Evolutionary conservation across 371 early-diverging fungal species (phyloP), one percentile per base, ranked within the genome.

Genomic region (Mortierella sp.): DNA sequence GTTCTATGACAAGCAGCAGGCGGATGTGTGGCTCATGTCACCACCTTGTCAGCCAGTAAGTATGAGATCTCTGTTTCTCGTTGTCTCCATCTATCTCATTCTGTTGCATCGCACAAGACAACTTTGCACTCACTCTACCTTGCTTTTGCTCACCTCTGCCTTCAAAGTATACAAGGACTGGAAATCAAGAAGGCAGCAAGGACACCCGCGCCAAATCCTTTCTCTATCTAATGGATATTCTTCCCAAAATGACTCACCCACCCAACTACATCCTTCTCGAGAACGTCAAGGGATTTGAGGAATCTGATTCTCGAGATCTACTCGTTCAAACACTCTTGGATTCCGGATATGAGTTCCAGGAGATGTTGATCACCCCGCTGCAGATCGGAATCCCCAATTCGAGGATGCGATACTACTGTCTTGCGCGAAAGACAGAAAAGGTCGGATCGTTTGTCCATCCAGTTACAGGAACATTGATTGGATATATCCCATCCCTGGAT

Each of bases 231-330:
- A 80, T 95, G 64, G 42, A 69, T 10, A 68, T 76, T 39, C 50
- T 76, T 9, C 76, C 70, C 14, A 80, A 89, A 23, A 82, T 92
- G 16, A 57, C 80, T n/a, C 78, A 89, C 55, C 79, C 82, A 26
- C 94, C 93, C 0, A 84, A 71, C 38, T 92, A 90, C 57, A 74
- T 95, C 38, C 72, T 94, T 21, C 81, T 95, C 6, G 95, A 95
- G 73, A 94, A 95, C 72, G 95, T 95, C 39, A 87, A 89, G 46
- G 94, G 94, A 4, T 94, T 95, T 58, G 94, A 95, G 73, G 89
- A 79, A 50, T 90, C 89, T 0, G 83, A 86, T 23, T 84, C 87
- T 23, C 82, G 86, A 2, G 80, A 84, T 26, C 41, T 82, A 2
- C 58, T 88, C n/a, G 72, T 90, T 38, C 76, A 72, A 10, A 68